Conservation (phyloP, 2,329 filamentous ascomycete species). For the Paracorniculantispora psalliotae region DNA sequence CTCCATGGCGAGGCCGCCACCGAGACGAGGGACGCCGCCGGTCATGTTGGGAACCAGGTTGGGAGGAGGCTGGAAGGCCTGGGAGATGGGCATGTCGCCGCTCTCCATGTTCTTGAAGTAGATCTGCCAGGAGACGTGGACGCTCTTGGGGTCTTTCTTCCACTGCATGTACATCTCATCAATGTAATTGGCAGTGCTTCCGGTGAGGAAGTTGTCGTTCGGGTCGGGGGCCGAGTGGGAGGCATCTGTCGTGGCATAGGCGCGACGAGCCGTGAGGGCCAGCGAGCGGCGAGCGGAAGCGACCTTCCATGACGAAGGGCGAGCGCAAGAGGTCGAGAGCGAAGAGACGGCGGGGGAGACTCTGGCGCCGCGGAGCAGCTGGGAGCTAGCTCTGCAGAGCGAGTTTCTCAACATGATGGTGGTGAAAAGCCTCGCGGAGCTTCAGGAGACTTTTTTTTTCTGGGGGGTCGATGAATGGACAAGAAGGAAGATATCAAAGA, state of each 20-base stretch:
- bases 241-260: conserved; percentile 47
- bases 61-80: conserved; percentile 93
- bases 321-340: conserved; percentile 36
- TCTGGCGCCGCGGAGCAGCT: conserved; percentile 54
- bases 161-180: conserved; percentile 99
- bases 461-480: conserved; percentile 3
- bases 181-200: conserved; percentile 97
- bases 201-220: conserved; percentile 93
- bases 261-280: conserved; percentile 45
- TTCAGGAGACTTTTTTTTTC: conserved; percentile 14
- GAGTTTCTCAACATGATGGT: conserved; percentile 68
- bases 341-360: conserved; percentile 38
- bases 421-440: conserved; percentile 22
- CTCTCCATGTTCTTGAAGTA: conserved; percentile 99
- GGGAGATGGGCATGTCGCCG: conserved; percentile 94
- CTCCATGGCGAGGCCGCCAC: conserved; percentile 62
- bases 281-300: conserved; percentile 43
- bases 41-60: conserved; percentile 80
- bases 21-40: conserved; percentile 69
- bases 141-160: conserved; percentile 88
- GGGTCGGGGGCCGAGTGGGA: conserved; percentile 61
- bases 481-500: conserved; percentile 17
- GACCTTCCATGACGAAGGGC: conserved; percentile 41
- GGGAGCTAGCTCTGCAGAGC: conserved; percentile 59
- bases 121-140: conserved; percentile 97